These are phyloP conservation scores for Hyphodiscus hymeniophilus DNA, from an alignment of 495 filamentous ascomycete species.

Conservation along the genomic window DNA sequence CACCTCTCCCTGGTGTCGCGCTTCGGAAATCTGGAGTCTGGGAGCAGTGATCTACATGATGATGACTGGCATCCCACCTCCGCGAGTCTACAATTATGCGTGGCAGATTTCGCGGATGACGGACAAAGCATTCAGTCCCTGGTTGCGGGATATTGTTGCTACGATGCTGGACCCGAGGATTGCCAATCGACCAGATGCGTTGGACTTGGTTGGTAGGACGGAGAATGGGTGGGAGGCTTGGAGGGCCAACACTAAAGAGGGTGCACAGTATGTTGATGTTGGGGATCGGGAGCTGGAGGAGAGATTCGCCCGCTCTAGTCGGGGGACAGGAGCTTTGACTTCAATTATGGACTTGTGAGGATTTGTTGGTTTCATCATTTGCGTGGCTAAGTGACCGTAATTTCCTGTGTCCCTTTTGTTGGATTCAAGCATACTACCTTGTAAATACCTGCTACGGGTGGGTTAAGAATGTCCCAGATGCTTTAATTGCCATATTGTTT, in stretches of 20 bases:
- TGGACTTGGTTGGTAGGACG: constrained; percentile 17
- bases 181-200: constrained; percentile 13
- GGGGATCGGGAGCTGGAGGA: constrained; percentile 21
- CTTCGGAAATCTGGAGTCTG: constrained; percentile 29
- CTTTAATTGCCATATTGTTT: too few relatives aligned
- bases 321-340: too few relatives aligned
- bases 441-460: too few relatives aligned
- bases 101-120: constrained; percentile 20
- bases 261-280: constrained; percentile 20
- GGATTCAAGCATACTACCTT: too few relatives aligned
- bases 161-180: constrained; percentile 20
- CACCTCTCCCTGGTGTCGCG: constrained; percentile 23
- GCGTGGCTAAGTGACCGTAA: too few relatives aligned
- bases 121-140: constrained; percentile 24
- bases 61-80: constrained; percentile 27
- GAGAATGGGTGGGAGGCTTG: constrained; percentile 24
- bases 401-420: too few relatives aligned
- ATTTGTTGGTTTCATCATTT: too few relatives aligned
- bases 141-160: constrained; percentile 18
- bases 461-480: too few relatives aligned
- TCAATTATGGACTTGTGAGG: too few relatives aligned
- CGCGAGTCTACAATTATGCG: constrained; percentile 23
- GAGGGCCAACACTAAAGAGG: constrained; percentile 22
- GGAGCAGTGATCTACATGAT: constrained; percentile 31
- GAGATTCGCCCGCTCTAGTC: too few relatives aligned